Evolutionary conservation across 306 rosid genomes (phyloP), one percentile per base, ranked within the genome.

Genomic region (Sophora flavescens): DNA sequence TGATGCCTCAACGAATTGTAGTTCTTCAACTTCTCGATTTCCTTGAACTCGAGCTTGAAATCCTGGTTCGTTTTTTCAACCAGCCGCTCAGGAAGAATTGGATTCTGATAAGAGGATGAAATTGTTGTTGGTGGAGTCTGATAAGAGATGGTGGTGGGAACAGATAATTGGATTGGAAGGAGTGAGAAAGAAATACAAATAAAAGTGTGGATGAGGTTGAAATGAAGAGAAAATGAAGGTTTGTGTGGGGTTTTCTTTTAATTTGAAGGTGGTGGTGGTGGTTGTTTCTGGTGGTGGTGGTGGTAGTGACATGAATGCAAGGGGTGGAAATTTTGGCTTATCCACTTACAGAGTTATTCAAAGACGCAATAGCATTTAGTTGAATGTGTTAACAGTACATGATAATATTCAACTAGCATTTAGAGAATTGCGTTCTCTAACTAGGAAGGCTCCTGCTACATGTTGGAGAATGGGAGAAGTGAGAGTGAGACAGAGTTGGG

Each of bases 1-100:
- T 91, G 57, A 84, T 96, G 81, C 83, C 97, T 73, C 67, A 90
- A 77, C 67, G 72, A 10, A 82, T 93, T 88, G 17, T 87, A 89
- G n/a, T n/a, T n/a, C 73, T 72, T 87, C 38, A 82, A 80, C 82
- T 57, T 81, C 66, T 80, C 84, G 22, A 82, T 85, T 9, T 89
- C 84, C 72, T 47, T 77, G 52, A 56, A 80, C 86, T 81, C 88
- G 64, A 88, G 60, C 18, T 58, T 86, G 78, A 87, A 68, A 14
- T 82, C 86, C 14, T 48, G 75, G n/a, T 60, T 35, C 3, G 70
- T 30, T 30, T 11, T 72, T 79, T 73, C 80, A 81, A 81, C 79
- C 85, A 69, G 0, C 85, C 96, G 36, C 86, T 90, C 5, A 92
- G 22, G 64, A 93, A 89, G 0, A 88, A 84, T 0, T 88, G 78